phyloP scores from a whole-genome alignment of 345 rosid genomes.

The Pseudoturritis turrita region DNA sequence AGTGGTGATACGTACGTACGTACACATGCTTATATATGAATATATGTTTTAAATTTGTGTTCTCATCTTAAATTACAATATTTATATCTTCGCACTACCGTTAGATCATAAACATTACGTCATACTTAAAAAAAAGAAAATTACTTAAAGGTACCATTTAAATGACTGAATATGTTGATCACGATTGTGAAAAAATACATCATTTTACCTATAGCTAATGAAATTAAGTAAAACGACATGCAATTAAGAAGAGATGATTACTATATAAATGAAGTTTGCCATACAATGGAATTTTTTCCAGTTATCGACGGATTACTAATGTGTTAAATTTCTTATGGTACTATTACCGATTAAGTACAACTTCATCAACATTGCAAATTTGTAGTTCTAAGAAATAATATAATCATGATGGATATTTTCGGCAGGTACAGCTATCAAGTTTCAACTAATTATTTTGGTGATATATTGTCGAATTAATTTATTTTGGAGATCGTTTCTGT shows the following conservation, averaged over 20 bases:
- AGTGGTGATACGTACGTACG: too few species aligned
- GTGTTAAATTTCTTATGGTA: not conserved
- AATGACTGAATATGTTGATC: too few species aligned
- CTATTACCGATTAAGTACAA: not conserved
- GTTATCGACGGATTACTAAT: too few species aligned
- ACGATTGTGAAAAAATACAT: too few species aligned
- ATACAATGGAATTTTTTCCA: too few species aligned
- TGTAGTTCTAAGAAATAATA: not conserved
- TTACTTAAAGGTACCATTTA: too few species aligned
- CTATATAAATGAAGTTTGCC: too few species aligned
- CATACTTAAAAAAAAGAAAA: too few species aligned
- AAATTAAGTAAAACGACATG: too few species aligned
- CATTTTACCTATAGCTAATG: too few species aligned
- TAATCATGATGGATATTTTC: conserved; percentile 6
- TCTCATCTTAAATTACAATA: not conserved
- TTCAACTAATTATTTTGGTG: conserved; percentile 15
- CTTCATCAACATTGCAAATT: not conserved
- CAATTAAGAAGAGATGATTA: too few species aligned
- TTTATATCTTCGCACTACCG: too few species aligned
- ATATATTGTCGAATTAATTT: not conserved
- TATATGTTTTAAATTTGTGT: not conserved
- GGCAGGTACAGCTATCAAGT: conserved; percentile 10
- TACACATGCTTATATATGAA: not conserved
- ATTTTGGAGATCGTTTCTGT: not conserved
- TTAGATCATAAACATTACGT: not conserved